Base-by-base conservation (phyloP, 106 monocot species). In the Posidonia australis region DNA sequence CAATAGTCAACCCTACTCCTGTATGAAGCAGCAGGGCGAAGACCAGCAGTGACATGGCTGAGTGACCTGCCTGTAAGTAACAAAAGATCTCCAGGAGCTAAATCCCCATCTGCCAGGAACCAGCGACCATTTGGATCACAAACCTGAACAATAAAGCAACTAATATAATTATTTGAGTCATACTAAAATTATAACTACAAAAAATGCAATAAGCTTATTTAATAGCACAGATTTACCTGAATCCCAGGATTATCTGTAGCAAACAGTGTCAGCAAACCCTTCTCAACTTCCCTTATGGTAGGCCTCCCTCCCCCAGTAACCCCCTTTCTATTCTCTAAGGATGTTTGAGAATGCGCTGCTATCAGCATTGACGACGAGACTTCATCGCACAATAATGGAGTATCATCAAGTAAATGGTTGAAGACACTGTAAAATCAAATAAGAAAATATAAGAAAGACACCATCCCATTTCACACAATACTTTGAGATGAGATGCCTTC, bases 41-140 rank as follows among this genome's bases (percentile, higher is more conserved):
- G 78, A 58, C 88, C 85, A 70, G 88, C 88, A 53, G 92, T 88
- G 56, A 75, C 80, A 77, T 88, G 80, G 60, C 83, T 83, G 10
- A 93, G 82, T 28, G 92, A 78, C 65, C 70, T 93, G 36, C 92
- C 92, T 25, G 92, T 88, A 59, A 93, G 72, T 60, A 93, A 70
- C 60, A 93, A 77, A 51, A 93, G 69, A 71, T 88, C 83, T 4
- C 72, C 72, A 67, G 81, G 80, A 42, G 74, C 70, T 36, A 74
- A 74, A 70, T 62, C 51, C 21, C 46, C 64, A 75, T 93, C 92
- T 75, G 88, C 92, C 65, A 77, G 71, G 73, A 81, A 93, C 92
- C 92, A 93, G 70, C 70, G 85, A 44, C 85, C 85, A 77, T 93
- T 88, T 77, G 92, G 84, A 58, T 93, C 88, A 75, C 88, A 88